Evolutionary conservation across 306 rosid species (phyloP), one percentile per base, ranked within the genome.

Genomic region (Castanea sativa): DNA sequence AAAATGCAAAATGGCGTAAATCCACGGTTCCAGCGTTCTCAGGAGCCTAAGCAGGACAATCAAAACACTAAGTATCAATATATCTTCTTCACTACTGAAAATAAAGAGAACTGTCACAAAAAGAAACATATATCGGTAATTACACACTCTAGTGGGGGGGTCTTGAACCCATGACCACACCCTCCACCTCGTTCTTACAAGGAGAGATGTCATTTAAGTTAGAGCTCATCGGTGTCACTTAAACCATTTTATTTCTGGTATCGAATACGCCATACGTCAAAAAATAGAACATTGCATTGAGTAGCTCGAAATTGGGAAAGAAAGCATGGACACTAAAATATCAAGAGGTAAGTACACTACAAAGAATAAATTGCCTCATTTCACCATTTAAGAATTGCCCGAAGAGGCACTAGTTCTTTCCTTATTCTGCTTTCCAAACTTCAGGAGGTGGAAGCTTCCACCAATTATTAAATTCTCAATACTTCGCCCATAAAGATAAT

Each of bases 1-100:
- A 96, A 76, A 93, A 85, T 49, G 95, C 93, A 83, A 93, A 96
- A 88, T 96, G 98, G 55, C 98, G 98, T 43, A 93, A 85, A 82
- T 96, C 97, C 87, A 87, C 86, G 74, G 92, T 79, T 76, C 88
- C 97, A 23, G 92, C 70, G 78, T 88, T 90, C 49, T 93, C 98
- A 67, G 97, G 86, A 69, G 85, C 83, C 99, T 96, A 38, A 76
- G 71, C 16, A 82, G 57, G 73, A 76, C 43, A 76, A 71, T 78
- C 21, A 30, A 76, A 49, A 78, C 81, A 79, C 2, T 81, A 71
- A n/a, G 64, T 78, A 80, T 58, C 14, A 59, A 79, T 73, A n/a
- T 72, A 53, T 12, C 25, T n/a, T 73, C 83, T 74, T 35, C 35
- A 59, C 60, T 21, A 65, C 65, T 23, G 49, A 73, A 73, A 38